Evolutionary conservation across 2,329 filamentous ascomycete genomes (phyloP).

Genomic region (Claviceps capensis): DNA sequence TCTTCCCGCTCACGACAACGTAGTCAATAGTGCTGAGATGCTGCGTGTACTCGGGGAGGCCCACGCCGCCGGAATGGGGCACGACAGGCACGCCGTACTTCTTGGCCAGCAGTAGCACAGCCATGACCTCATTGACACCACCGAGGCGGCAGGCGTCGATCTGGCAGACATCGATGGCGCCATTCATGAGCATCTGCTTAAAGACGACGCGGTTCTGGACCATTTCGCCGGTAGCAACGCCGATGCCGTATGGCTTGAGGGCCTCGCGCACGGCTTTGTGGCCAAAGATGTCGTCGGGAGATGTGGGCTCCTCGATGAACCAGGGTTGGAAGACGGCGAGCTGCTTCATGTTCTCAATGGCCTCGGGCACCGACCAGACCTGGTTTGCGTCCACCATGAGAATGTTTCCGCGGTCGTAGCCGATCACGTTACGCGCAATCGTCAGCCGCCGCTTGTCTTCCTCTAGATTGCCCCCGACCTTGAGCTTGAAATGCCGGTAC

Average conservation of each 20-base stretch:
- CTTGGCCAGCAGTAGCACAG: conserved; percentile 75
- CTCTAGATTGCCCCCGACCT: conserved; percentile 63
- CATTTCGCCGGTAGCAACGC: conserved; percentile 88
- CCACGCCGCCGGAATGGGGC: conserved; percentile 80
- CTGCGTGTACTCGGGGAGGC: conserved; percentile 86
- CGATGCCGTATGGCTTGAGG: conserved; percentile 59
- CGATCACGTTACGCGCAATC: conserved; percentile 68
- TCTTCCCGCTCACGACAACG: conserved; percentile 69
- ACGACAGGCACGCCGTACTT: conserved; percentile 72
- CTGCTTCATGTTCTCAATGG: conserved; percentile 73
- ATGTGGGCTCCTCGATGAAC: conserved; percentile 93
- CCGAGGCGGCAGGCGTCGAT: conserved; percentile 83
- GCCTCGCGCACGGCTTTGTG: conserved; percentile 77
- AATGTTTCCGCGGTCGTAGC: conserved; percentile 69
- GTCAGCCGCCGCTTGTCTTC: conserved; percentile 56
- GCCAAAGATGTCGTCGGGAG: conserved; percentile 77
- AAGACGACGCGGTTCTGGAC: conserved; percentile 90
- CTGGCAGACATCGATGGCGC: conserved; percentile 78
- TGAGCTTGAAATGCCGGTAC: conserved; percentile 81
- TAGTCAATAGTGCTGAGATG: conserved; percentile 90
- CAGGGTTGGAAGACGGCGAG: conserved; percentile 74
- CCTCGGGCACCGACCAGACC: conserved; percentile 81
- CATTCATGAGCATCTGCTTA: conserved; percentile 73
- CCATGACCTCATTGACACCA: conserved; percentile 82
- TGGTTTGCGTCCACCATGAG: conserved; percentile 94